Percentiles rank a stretch among this genome's conserved stretches.
Conservation (phyloP, 179 eudicot genomes). For the Corrigiola litoralis region DNA sequence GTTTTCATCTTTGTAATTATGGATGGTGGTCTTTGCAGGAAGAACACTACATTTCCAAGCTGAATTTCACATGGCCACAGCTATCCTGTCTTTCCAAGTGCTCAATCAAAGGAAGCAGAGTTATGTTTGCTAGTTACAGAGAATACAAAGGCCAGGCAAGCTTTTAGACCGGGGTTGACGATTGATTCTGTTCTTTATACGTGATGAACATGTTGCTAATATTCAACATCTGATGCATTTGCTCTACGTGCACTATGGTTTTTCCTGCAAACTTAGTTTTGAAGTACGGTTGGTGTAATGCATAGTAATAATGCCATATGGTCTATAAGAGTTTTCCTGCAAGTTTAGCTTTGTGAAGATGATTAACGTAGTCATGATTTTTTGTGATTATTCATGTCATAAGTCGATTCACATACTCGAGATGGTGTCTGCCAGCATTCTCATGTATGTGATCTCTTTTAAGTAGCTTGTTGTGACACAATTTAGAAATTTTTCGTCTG, state of each 20-base stretch:
- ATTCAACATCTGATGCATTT: too few relatives aligned
- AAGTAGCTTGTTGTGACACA: not conserved
- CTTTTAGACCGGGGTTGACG: not conserved
- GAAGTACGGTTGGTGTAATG: not conserved
- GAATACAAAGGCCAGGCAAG: conserved; percentile 25
- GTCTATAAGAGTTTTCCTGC: not conserved
- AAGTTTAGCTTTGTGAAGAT: not conserved
- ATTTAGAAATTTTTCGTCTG: not conserved
- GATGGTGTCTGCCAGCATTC: not conserved
- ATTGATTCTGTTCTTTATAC: not conserved
- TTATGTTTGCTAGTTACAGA: conserved; percentile 24
- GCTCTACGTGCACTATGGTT: too few relatives aligned
- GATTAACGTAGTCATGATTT: not conserved
- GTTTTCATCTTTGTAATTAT: not conserved
- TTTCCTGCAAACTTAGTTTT: not conserved
- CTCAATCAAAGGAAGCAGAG: conserved; percentile 15
- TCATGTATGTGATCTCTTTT: not conserved
- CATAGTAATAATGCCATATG: not conserved
- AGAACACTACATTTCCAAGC: conserved; percentile 22
- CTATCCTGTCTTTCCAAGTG: not conserved
- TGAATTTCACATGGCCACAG: conserved; percentile 28
- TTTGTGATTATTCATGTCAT: too few relatives aligned
- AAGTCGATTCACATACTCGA: not conserved
- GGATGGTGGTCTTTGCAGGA: conserved; percentile 17
- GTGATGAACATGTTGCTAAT: too few relatives aligned